Percentiles rank a stretch among this genome's conserved stretches.
Conservation (phyloP, 768 basidiomycete genomes). For the Lentinula lateritia region DNA sequence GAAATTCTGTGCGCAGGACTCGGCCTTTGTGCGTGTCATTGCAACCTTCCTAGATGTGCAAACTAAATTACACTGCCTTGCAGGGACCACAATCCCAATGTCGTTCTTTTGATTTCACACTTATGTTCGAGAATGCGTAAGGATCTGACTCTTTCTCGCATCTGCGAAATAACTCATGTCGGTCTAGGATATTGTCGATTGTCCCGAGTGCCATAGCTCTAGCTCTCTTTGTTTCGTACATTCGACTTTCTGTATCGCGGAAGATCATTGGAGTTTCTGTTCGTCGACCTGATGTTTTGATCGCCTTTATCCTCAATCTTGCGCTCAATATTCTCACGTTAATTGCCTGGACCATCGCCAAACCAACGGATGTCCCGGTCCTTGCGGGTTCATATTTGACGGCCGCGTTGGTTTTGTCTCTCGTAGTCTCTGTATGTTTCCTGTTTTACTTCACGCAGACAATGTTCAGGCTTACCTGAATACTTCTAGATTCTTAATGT, state of each 20-base stretch:
- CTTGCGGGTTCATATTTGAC: slow-evolving; percentile 3
- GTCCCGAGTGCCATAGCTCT: background rate
- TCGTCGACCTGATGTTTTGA: background rate
- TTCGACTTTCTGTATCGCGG: slow-evolving; percentile 1
- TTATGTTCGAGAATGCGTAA: background rate
- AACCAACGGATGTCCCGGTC: slow-evolving; percentile 3
- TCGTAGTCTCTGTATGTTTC: background rate
- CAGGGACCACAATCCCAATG: background rate
- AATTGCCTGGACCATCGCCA: slow-evolving; percentile 6
- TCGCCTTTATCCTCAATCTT: background rate
- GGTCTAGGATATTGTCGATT: background rate
- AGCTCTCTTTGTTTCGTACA: background rate
- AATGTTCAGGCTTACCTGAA: background rate
- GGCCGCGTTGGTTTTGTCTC: slow-evolving; percentile 1
- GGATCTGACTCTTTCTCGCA: background rate
- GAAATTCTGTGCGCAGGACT: background rate
- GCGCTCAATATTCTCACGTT: background rate
- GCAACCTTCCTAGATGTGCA: background rate
- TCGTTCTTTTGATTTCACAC: background rate
- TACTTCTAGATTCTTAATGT: background rate
- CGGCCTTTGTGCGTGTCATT: background rate
- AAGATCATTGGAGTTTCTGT: background rate
- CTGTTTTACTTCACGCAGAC: background rate
- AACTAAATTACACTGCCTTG: background rate
- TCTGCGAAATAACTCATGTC: background rate